Conservation (phyloP, 176 grass and related monocot genomes). For the Ensete glaucum region DNA sequence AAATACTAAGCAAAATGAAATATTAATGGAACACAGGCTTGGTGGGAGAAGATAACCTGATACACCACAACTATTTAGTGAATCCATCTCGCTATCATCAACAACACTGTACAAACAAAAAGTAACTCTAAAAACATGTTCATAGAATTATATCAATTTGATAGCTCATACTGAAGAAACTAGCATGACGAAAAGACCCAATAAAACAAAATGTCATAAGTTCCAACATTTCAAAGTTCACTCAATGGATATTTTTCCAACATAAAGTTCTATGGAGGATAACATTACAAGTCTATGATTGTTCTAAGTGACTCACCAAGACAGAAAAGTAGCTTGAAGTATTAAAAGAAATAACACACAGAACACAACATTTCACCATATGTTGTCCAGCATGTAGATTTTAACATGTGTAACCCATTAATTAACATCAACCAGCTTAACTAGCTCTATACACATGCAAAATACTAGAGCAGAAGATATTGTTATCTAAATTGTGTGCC, state of each 20-base stretch:
- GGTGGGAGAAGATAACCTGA: slow-evolving; percentile 8
- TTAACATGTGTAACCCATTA: too few species aligned
- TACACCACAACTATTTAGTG: slow-evolving; percentile 9
- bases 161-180: neutral
- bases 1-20: neutral
- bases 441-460: too few species aligned
- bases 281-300: too few species aligned
- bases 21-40: neutral
- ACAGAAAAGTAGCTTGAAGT: neutral
- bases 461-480: too few species aligned
- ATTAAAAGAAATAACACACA: neutral
- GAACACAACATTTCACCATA: neutral
- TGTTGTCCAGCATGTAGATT: neutral
- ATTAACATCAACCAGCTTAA: too few species aligned
- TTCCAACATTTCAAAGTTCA: neutral
- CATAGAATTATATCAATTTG: slow-evolving; percentile 2
- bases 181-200: neutral
- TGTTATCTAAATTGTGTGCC: too few species aligned
- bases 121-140: neutral
- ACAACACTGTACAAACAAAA: slow-evolving; percentile 47
- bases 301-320: too few species aligned
- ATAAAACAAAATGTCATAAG: neutral
- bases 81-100: slow-evolving; percentile 39
- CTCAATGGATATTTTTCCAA: neutral
- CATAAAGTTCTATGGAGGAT: neutral